Percentiles rank a stretch among this genome's conserved stretches.
Conservation (phyloP, 306 rosid genomes). For the Cucurbita ficifolia region DNA sequence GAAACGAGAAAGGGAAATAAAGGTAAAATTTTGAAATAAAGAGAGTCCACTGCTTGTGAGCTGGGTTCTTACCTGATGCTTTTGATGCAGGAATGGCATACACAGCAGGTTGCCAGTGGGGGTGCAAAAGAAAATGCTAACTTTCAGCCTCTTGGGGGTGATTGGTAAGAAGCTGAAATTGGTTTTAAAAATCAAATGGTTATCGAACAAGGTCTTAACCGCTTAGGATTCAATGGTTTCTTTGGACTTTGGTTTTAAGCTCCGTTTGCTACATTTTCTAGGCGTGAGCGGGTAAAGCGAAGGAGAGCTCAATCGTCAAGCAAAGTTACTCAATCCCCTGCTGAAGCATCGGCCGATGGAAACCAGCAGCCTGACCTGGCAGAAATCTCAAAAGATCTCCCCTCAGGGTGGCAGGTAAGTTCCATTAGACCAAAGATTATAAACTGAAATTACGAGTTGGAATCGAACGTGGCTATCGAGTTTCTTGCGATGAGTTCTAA, state of each 20-base stretch:
- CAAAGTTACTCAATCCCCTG: constrained; percentile 17
- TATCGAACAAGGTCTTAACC: neutral
- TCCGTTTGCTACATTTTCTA: constrained; percentile 2
- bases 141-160: constrained; percentile 91
- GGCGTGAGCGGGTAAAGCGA: constrained; percentile 85
- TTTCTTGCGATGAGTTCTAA: neutral
- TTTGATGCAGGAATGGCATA: constrained; percentile 61
- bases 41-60: neutral
- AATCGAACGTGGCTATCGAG: neutral
- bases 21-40: constrained; percentile 25
- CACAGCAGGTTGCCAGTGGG: constrained; percentile 82
- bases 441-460: neutral
- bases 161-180: constrained; percentile 48
- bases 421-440: neutral
- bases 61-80: constrained; percentile 17
- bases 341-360: constrained; percentile 24
- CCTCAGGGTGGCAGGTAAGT: constrained; percentile 77
- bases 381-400: constrained; percentile 54
- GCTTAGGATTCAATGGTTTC: neutral
- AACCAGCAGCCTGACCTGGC: constrained; percentile 40
- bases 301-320: constrained; percentile 55
- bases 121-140: constrained; percentile 93
- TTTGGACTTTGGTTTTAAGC: neutral
- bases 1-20: constrained; percentile 86
- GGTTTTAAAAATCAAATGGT: too few species aligned